Conservation (phyloP, 129 eudicot species). For the Escallonia rubra region DNA sequence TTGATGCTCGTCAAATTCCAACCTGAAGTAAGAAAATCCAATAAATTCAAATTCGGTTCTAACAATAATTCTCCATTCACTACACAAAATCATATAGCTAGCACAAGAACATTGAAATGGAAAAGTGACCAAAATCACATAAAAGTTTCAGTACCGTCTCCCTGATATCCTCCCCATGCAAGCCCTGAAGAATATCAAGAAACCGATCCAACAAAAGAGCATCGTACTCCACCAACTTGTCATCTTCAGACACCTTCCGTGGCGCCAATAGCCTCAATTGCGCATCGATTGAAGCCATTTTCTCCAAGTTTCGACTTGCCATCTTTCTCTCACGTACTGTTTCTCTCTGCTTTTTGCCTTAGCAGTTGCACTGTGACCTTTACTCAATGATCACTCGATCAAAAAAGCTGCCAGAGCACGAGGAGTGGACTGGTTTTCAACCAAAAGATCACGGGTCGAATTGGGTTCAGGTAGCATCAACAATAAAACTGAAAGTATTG, state of each 20-base stretch:
- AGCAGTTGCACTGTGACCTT: background rate
- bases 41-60: no score
- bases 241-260: constrained; percentile 88
- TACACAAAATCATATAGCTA: no score
- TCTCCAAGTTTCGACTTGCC: constrained; percentile 79
- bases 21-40: no score
- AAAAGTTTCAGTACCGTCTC: constrained; percentile 64
- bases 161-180: constrained; percentile 90
- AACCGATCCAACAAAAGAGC: constrained; percentile 89
- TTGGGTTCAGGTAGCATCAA: background rate
- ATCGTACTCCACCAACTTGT: constrained; percentile 92
- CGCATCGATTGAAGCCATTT: constrained; percentile 93
- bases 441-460: constrained; percentile 18
- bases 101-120: no score
- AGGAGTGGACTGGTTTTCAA: background rate
- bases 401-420: background rate
- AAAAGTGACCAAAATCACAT: background rate
- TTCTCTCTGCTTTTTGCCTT: background rate
- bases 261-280: constrained; percentile 93
- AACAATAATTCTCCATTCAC: no score
- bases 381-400: background rate
- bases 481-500: no score
- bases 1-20: no score
- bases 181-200: constrained; percentile 91
- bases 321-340: constrained; percentile 15